Conservation (phyloP, 345 rosid species). For the Eucalyptus cloeziana region DNA sequence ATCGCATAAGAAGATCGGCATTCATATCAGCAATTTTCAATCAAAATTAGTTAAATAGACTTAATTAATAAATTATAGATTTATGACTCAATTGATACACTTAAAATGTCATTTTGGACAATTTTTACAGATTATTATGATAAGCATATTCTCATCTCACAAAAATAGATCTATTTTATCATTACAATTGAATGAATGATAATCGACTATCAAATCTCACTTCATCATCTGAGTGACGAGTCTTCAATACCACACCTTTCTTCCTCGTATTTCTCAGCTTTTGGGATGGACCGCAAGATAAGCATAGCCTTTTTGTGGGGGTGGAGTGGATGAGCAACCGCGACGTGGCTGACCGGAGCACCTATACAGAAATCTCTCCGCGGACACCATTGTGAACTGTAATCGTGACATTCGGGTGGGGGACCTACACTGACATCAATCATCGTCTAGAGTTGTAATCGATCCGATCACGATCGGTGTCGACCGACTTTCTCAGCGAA, state of each 20-base stretch:
- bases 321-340: neutral
- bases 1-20: accelerated
- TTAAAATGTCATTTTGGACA: no score
- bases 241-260: neutral
- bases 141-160: neutral
- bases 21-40: accelerated
- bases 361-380: neutral
- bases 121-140: neutral
- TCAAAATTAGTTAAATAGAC: accelerated
- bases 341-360: neutral
- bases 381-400: neutral
- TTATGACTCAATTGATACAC: no score
- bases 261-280: neutral
- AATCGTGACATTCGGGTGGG: neutral
- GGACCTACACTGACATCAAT: neutral
- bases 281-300: neutral
- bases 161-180: no score
- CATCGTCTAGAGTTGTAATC: neutral
- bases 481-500: neutral
- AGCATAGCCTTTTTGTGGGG: neutral
- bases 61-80: no score
- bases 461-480: neutral
- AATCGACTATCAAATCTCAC: no score
- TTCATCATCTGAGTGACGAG: neutral
- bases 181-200: neutral